These are phyloP conservation scores for Pseudogymnoascus sp. DNA, from an alignment of 2,329 filamentous ascomycete genomes.

Conservation along the genomic window DNA sequence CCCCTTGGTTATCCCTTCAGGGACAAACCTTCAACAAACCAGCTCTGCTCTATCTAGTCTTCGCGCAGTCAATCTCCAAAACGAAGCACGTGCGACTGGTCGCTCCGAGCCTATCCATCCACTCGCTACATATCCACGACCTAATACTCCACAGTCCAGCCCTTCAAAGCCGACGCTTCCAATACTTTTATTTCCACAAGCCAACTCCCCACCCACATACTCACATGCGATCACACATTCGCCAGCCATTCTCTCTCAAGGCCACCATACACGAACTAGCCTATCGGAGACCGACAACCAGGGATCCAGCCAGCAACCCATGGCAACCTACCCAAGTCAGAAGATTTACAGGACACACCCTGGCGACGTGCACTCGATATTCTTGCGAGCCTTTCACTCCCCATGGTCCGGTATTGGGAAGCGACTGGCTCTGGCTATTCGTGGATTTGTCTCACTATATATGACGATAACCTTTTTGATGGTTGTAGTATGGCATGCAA, in stretches of 20 bases:
- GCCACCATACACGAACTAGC: no score
- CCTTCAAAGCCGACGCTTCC: background rate
- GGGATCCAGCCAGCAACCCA: conserved; percentile 11
- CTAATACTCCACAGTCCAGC: background rate
- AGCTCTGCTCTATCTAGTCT: background rate
- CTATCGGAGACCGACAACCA: no score
- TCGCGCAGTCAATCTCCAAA: background rate
- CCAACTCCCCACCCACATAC: background rate
- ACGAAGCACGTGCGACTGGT: no score
- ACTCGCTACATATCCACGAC: no score
- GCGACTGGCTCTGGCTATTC: conserved; percentile 21
- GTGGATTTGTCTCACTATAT: conserved; percentile 21
- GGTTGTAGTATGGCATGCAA: conserved; percentile 22
- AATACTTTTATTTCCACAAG: background rate
- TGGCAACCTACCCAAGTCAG: background rate
- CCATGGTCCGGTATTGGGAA: conserved; percentile 27
- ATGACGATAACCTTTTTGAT: conserved; percentile 19
- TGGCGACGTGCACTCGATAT: conserved; percentile 23
- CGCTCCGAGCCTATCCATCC: background rate
- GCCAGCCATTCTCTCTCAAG: background rate
- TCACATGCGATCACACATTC: no score
- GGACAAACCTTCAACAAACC: background rate
- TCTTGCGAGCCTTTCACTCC: conserved; percentile 29
- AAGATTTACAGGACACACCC: background rate
- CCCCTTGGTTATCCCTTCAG: background rate